phyloP scores from a whole-genome alignment of 257 asterid genomes.

The Capsicum chinense region DNA sequence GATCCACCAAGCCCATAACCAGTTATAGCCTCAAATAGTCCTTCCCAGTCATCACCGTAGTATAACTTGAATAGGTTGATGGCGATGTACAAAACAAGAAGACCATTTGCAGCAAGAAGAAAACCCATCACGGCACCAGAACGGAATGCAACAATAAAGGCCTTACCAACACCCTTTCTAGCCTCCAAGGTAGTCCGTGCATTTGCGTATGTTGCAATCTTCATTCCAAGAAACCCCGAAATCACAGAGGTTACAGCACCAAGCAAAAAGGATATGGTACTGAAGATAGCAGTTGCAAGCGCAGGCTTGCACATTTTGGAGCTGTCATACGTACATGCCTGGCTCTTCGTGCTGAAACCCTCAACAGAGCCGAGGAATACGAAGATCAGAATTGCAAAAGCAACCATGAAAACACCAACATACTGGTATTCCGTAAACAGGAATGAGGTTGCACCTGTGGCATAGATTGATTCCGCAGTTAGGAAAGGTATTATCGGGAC shows the following conservation, averaged over 20 bases:
- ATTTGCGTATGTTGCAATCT: constrained; percentile 83
- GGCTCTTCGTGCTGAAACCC: constrained; percentile 68
- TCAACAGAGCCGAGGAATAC: constrained; percentile 87
- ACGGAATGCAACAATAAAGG: constrained; percentile 74
- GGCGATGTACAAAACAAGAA: constrained; percentile 66
- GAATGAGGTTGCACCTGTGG: constrained; percentile 81
- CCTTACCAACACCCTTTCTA: constrained; percentile 84
- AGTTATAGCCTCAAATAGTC: constrained; percentile 79
- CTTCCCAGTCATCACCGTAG: constrained; percentile 91
- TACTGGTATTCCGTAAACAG: constrained; percentile 73
- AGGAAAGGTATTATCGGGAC: constrained; percentile 13
- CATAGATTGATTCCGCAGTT: constrained; percentile 20
- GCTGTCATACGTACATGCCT: constrained; percentile 63
- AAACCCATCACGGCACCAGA: constrained; percentile 94
- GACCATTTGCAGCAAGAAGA: constrained; percentile 88
- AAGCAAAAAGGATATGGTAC: constrained; percentile 71
- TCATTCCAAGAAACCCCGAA: constrained; percentile 91
- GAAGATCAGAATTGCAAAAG: constrained; percentile 72
- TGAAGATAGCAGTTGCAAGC: constrained; percentile 75
- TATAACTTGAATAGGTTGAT: constrained; percentile 72
- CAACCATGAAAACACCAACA: constrained; percentile 82
- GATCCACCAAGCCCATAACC: constrained; percentile 95
- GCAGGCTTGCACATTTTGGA: constrained; percentile 76
- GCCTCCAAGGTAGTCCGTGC: constrained; percentile 88
- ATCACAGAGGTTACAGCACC: constrained; percentile 83